Evolutionary conservation across 2,329 filamentous ascomycete species (phyloP), one percentile per base, ranked within the genome.

Genomic region (Fusarium devonianum): DNA sequence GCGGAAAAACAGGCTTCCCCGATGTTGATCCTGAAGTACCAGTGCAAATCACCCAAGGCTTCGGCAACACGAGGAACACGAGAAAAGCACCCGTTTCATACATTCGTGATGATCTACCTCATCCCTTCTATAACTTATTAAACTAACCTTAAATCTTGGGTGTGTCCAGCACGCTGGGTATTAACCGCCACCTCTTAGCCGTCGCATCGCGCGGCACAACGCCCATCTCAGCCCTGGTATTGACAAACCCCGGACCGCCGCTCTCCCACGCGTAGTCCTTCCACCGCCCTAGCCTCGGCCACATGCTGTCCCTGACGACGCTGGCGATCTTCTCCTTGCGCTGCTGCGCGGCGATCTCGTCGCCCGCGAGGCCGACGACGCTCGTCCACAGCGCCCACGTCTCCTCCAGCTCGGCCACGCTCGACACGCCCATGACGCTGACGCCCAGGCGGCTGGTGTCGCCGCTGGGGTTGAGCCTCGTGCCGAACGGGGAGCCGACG

Each of bases 361-460:
- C 66, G 1, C 73, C 74, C 42, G 76, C 74, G 10, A 81, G 62
- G 1, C 66, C 67, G 4, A 69, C 60, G 10, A 83, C 78, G 44
- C 78, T 81, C 50, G 76, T 73, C 79, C 84, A 87, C 14, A 85
- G 74, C 2, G 72, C 69, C 64, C 80, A 77, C 5, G 84, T 86
- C 70, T 87, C 80, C 50, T 86, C 83, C 3, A 90, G 73, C 67
- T 90, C 87, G 2, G 73, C 73, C 2, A 86, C 73, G 17, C 77
- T 82, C 13, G 84, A 82, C 2, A 88, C 83, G 0, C 87, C 87
- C 74, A 88, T 85, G 32, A 89, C 86, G 46, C 75, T 82, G 14
- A 80, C 76, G 17, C 80, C 84, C 3, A 86, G 71, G 23, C 69
- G 75, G 32, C 43, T 42, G 2, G 58, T 30, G 36, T 42, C 16